phyloP scores from a whole-genome alignment of 106 monocot genomes.

The Platanthera zijinensis region DNA sequence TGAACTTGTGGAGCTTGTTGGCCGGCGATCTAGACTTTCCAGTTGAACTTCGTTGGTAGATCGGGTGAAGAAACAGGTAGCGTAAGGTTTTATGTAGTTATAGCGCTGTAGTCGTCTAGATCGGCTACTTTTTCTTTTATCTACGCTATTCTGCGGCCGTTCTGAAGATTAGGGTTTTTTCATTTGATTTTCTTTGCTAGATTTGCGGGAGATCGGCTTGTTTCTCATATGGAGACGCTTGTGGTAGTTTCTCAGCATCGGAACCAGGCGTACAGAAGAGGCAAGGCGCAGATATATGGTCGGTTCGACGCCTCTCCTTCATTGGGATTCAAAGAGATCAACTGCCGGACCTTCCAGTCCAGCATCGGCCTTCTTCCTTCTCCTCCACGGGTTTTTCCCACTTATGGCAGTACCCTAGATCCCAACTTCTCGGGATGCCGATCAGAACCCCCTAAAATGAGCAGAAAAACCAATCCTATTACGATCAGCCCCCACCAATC shows the following conservation, averaged over 20 bases:
- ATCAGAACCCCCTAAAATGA: slow-evolving; percentile 30
- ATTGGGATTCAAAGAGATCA: slow-evolving; percentile 23
- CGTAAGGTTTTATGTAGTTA: too few species aligned
- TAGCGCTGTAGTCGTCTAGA: not conserved
- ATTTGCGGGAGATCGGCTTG: not conserved
- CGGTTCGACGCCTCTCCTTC: slow-evolving; percentile 16
- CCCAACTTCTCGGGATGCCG: slow-evolving; percentile 3
- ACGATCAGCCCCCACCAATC: slow-evolving; percentile 19
- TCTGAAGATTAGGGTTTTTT: not conserved
- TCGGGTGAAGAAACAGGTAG: not conserved
- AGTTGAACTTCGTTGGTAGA: not conserved
- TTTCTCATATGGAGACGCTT: slow-evolving; percentile 24
- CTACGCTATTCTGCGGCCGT: not conserved
- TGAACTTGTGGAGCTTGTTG: not conserved
- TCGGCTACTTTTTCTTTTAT: not conserved
- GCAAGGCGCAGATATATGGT: slow-evolving; percentile 13
- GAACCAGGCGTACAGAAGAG: slow-evolving; percentile 17
- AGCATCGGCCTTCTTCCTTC: slow-evolving; percentile 14
- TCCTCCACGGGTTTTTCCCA: not conserved
- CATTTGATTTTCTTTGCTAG: slow-evolving; percentile 1
- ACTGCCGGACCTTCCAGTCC: slow-evolving; percentile 30
- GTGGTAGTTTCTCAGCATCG: slow-evolving; percentile 18
- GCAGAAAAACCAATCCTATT: slow-evolving; percentile 33
- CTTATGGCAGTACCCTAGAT: slow-evolving; percentile 4
- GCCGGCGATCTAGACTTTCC: not conserved